These are phyloP conservation scores for Circinella minor DNA, from an alignment of 371 early-diverging fungal genomes.

Conservation along the genomic window DNA sequence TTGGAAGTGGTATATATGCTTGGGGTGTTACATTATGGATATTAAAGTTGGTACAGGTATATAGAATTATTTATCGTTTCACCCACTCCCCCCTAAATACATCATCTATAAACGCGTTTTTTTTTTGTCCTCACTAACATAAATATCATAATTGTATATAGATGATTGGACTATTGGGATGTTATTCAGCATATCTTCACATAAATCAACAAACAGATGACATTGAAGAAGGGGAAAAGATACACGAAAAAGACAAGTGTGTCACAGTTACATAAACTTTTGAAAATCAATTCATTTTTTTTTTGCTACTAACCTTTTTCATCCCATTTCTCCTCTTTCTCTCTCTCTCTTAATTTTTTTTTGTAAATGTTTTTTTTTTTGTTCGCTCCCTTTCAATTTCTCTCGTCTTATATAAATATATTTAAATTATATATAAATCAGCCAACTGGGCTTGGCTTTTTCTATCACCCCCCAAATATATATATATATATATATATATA, in stretches of 20 bases:
- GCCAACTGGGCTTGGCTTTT: too few relatives aligned
- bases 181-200: conserved; percentile 13
- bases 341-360: not conserved
- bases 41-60: conserved; percentile 26
- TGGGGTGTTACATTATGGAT: conserved; percentile 25
- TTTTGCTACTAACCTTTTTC: not conserved
- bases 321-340: not conserved
- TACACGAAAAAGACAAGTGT: not conserved
- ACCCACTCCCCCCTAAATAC: too few relatives aligned
- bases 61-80: too few relatives aligned
- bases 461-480: not conserved
- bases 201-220: conserved; percentile 11
- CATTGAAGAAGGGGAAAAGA: not conserved
- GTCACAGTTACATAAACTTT: conserved; percentile 8
- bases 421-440: too few relatives aligned
- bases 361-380: conserved; percentile 9
- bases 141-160: not conserved
- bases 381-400: not conserved
- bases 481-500: too few relatives aligned
- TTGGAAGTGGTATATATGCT: conserved; percentile 21
- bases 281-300: conserved; percentile 8
- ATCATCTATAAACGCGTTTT: too few relatives aligned
- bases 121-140: too few relatives aligned
- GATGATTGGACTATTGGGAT: conserved; percentile 16
- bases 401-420: not conserved